A percentile compares a stretch with the other conserved stretches of the same genome.
Conservation (phyloP, 2,329 filamentous ascomycete species). For the Atkinsonella texensis region DNA sequence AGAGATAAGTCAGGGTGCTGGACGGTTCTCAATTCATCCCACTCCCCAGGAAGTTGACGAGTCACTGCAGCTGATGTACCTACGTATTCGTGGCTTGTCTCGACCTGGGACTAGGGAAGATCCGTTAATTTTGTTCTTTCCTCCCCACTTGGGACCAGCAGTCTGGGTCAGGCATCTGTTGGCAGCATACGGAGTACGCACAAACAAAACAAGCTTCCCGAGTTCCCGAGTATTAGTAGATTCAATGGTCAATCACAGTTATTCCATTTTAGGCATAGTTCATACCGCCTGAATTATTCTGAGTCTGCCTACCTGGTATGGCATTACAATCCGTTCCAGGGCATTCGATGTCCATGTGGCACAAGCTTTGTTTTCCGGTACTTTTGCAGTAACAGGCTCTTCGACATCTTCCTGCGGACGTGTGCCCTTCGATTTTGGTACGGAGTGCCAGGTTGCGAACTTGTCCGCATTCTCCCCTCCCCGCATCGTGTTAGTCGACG, state of each 20-base stretch:
- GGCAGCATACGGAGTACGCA: too few species aligned
- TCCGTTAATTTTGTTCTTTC: constrained; percentile 1
- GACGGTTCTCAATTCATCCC: background rate
- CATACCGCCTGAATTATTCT: too few species aligned
- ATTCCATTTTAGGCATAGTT: too few species aligned
- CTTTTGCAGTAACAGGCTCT: too few species aligned
- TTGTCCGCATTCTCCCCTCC: background rate
- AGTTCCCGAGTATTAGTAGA: background rate
- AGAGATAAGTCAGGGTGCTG: background rate
- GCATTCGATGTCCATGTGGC: background rate
- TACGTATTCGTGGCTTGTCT: background rate
- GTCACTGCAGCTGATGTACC: background rate
- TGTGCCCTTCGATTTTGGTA: too few species aligned
- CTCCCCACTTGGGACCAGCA: background rate
- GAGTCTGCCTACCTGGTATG: too few species aligned
- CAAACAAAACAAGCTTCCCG: background rate
- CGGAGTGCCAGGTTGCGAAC: background rate
- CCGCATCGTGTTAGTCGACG: background rate
- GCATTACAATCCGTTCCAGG: background rate
- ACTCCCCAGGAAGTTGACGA: background rate
- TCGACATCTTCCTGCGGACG: too few species aligned
- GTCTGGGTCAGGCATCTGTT: background rate
- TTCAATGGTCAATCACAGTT: too few species aligned
- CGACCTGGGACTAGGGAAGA: background rate
- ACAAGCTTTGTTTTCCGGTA: background rate